Evolutionary conservation across 441 rosid species (phyloP).

Genomic region (Erodium texanum): DNA sequence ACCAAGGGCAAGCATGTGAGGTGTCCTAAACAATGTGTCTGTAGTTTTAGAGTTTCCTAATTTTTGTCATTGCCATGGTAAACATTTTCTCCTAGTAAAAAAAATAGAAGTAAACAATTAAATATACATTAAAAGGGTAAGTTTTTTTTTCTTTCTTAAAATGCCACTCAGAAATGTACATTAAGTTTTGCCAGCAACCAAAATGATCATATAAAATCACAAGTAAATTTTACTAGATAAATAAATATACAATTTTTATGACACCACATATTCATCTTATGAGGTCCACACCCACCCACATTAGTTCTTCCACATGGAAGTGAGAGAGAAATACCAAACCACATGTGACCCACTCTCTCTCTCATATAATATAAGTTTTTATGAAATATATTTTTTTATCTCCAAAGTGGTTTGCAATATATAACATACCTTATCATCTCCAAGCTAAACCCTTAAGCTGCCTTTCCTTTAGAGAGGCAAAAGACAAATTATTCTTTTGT

Average conservation of each 20-base stretch:
- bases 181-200: not conserved
- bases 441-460: no score
- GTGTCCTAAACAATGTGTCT: no score
- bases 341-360: slow-evolving; percentile 18
- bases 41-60: no score
- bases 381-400: slow-evolving; percentile 11
- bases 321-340: slow-evolving; percentile 24
- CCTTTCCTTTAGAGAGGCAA: slow-evolving; percentile 29
- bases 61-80: no score
- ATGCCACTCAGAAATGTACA: not conserved
- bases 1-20: not conserved
- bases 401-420: slow-evolving; percentile 18
- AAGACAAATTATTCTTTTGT: slow-evolving; percentile 21
- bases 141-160: not conserved
- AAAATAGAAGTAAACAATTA: no score
- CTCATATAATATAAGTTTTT: not conserved
- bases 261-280: slow-evolving; percentile 57
- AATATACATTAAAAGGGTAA: no score
- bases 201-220: no score
- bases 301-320: slow-evolving; percentile 44
- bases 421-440: not conserved
- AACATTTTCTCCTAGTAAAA: no score
- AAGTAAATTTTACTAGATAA: no score
- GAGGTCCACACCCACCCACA: slow-evolving; percentile 33
- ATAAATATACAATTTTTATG: no score